These are phyloP conservation scores for Onygena corvina DNA, from an alignment of 2,329 filamentous ascomycete genomes.

Conservation along the genomic window DNA sequence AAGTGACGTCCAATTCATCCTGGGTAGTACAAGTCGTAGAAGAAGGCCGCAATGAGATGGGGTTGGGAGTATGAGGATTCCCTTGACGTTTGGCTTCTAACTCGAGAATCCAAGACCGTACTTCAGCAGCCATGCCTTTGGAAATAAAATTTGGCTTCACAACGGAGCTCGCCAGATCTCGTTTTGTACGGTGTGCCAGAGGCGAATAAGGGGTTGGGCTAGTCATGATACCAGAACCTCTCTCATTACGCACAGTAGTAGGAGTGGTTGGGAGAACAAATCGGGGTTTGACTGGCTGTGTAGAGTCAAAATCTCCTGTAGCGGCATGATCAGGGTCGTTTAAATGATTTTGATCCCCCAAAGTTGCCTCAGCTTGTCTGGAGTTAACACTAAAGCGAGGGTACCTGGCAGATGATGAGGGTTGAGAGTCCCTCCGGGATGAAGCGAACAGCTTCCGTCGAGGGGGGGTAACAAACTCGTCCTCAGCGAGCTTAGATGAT, in stretches of 20 bases:
- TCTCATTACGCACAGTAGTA: neutral
- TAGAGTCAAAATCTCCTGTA: neutral
- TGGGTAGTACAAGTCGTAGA: neutral
- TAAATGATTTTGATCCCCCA: neutral
- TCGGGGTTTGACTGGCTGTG: slow-evolving; percentile 22
- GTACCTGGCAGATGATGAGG: neutral
- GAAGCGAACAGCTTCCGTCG: neutral
- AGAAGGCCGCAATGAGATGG: slow-evolving; percentile 2
- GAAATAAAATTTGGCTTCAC: slow-evolving; percentile 22
- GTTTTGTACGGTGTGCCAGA: slow-evolving; percentile 17
- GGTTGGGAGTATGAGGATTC: neutral
- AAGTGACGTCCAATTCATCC: neutral
- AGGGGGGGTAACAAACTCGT: slow-evolving; percentile 2
- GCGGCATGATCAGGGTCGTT: neutral
- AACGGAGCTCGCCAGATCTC: slow-evolving; percentile 12
- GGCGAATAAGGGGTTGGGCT: slow-evolving; percentile 25
- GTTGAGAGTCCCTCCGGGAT: neutral
- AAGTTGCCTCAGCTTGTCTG: neutral
- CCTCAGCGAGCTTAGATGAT: slow-evolving; percentile 10
- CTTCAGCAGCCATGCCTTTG: slow-evolving; percentile 31
- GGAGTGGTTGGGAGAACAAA: slow-evolving; percentile 31
- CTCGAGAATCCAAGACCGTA: slow-evolving; percentile 34
- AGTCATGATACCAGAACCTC: slow-evolving; percentile 6
- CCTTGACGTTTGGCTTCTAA: slow-evolving; percentile 22
- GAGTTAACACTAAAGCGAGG: neutral